Evolutionary conservation across 2,329 filamentous ascomycete species (phyloP), one percentile per base, ranked within the genome.

Genomic region (Colletotrichum liriopes): DNA sequence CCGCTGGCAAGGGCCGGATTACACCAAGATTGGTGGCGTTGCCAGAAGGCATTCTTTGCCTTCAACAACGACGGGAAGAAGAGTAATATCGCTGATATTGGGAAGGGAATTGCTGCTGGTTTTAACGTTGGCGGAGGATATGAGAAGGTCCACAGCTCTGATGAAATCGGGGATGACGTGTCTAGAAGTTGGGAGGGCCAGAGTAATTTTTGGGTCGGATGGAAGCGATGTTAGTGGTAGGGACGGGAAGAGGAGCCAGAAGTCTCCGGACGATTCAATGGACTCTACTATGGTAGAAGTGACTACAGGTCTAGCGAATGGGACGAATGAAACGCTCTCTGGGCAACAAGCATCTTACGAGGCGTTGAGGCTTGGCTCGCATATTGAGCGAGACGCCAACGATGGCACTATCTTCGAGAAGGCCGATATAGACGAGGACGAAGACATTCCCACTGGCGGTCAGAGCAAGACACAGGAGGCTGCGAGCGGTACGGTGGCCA

Each of bases 11-110:
- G 47, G 71, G 61, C 3, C 66, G 7, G 54, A 74, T 51, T 76
- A 76, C 56, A 56, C 39, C 32, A 66, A 72, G 47, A 63, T 76
- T 16, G 72, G 74, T n/a, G 62, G 20, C 29, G 65, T 76, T 54
- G 74, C 71, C 59, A 75, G 59, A 74, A 75, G 32, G 79, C 81
- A 6, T 79, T 81, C n/a, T 71, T 76, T 35, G 79, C 73, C 4
- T 82, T 78, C 71, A 62, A 75, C 29, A 71, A 64, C 18, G 74
- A 67, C 23, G 77, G 18, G 16, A 26, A 59, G 26, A 65, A 73
- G 74, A 51, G 64, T 26, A 51, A 73, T 52, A 35, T 75, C 35
- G 35, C 58, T n/a, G 65, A 73, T 16, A 66, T 76, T 18, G 75
- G 70, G 29, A 74, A 62, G 59, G 45, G 20, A 6, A 39, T 72